Base-by-base conservation (phyloP, 148 eudicot genomes). In the Beta vulgaris region DNA sequence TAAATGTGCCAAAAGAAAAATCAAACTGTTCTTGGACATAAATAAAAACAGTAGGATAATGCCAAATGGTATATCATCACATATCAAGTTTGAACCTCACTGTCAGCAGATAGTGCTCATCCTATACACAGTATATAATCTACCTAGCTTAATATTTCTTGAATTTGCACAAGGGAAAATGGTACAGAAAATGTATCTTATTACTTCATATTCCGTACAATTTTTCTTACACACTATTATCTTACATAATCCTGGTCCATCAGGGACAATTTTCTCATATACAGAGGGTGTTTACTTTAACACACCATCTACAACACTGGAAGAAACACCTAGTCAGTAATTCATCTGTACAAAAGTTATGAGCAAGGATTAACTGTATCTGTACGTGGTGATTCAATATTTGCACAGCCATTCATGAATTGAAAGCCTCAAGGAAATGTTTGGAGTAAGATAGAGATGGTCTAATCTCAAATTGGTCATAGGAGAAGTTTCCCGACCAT, bases 381-480 rank as follows among this genome's bases (percentile, higher is more conserved):
- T 23, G 40, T 3, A 29, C 10, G 57, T 13, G 60, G 28, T 36
- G 74, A 80, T 39, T 85, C 73, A 89, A 40, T 51, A 73, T 65
- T 81, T 84, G 84, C 91, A 90, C 80, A 91, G 84, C 96, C 96
- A 92, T 70, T 92, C 96, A 81, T 92, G 96, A 77, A 89, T 86
- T 26, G 93, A 86, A 25, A 81, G 80, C 75, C 87, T 83, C 66
- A 93, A 76, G 0, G 91, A 76, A 80, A 87, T 90, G 77, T 93
- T 93, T 43, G 98, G 90, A 60, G 85, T 89, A 59, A 93, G 96
- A 66, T 86, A 80, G 82, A 91, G 78, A 66, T 93, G 86, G 61
- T 82, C 82, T 78, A 93, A 72, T 80, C 75, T 85, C 83, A 89
- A 79, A 80, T 93, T 93, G 57, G 98, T 93, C 98, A 93, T 86